Conservation (phyloP, 108 stramenopile genomes). For the Pseudonitzschia pungens region DNA sequence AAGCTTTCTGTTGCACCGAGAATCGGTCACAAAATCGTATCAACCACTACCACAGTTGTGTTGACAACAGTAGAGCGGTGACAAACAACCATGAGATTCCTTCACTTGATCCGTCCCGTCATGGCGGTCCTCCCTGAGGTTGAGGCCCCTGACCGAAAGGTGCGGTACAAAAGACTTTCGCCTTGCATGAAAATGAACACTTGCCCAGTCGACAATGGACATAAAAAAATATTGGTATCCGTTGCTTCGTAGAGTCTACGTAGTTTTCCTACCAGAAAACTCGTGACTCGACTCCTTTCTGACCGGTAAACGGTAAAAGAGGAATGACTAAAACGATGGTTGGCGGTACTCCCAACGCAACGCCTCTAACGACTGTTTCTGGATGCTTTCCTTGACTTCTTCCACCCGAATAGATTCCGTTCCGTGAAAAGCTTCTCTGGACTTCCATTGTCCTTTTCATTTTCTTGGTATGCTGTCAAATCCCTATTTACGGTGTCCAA, state of each 20-base stretch:
- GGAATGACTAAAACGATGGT: slow-evolving; percentile 6
- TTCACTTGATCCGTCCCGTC: slow-evolving; percentile 97
- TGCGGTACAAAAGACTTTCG: slow-evolving; percentile 31
- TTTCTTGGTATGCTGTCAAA: slow-evolving; percentile 99
- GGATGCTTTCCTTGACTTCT: neutral
- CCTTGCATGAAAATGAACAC: neutral
- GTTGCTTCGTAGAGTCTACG: slow-evolving; percentile 17
- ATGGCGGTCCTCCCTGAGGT: slow-evolving; percentile 99
- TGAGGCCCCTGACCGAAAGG: slow-evolving; percentile 95
- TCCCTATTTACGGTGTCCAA: slow-evolving; percentile 98
- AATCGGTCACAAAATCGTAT: slow-evolving; percentile 8
- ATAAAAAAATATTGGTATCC: neutral
- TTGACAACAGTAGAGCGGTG: neutral
- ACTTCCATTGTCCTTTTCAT: slow-evolving; percentile 99
- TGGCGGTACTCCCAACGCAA: neutral
- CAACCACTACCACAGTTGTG: neutral
- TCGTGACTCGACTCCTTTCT: slow-evolving; percentile 29
- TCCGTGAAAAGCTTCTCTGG: slow-evolving; percentile 99
- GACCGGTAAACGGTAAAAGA: slow-evolving; percentile 13
- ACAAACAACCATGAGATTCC: slow-evolving; percentile 87
- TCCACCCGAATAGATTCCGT: slow-evolving; percentile 64
- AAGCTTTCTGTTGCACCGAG: neutral
- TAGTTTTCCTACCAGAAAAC: slow-evolving; percentile 8
- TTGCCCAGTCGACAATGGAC: neutral
- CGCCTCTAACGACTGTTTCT: neutral